Conservation (phyloP, 352 stramenopile genomes). For the Blastocystis sp. region DNA sequence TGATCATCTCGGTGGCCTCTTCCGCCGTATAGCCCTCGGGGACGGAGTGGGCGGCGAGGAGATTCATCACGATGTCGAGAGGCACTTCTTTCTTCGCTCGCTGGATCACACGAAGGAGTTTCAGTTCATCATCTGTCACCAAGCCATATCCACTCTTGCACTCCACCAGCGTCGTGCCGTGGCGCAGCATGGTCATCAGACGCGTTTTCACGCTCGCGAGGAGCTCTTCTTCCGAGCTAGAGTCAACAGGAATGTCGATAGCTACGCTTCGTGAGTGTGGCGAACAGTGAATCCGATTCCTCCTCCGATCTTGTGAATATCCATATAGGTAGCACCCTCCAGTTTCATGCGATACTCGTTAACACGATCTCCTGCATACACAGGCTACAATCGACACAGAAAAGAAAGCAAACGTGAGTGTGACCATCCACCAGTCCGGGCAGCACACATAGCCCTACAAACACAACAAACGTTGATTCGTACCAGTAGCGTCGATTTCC, state of each 20-base stretch:
- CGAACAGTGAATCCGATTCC: slow-evolving; percentile 76
- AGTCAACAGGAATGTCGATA: not conserved
- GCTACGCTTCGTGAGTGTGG: slow-evolving; percentile 49
- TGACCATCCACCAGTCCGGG: slow-evolving; percentile 76
- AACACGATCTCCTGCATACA: slow-evolving; percentile 77
- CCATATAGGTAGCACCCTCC: slow-evolving; percentile 76
- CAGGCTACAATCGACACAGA: slow-evolving; percentile 66
- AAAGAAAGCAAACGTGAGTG: slow-evolving; percentile 66
- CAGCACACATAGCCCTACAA: slow-evolving; percentile 69
- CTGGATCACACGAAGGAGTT: slow-evolving; percentile 77
- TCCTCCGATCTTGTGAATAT: slow-evolving; percentile 72
- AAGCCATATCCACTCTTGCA: slow-evolving; percentile 78
- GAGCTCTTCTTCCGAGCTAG: slow-evolving; percentile 72
- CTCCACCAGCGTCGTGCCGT: slow-evolving; percentile 74
- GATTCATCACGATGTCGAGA: slow-evolving; percentile 76
- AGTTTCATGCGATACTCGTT: slow-evolving; percentile 80
- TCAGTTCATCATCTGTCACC: slow-evolving; percentile 75
- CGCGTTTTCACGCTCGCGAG: slow-evolving; percentile 68
- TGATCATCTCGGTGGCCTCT: slow-evolving; percentile 72
- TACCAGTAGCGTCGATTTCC: slow-evolving; percentile 71
- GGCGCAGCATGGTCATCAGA: slow-evolving; percentile 73
- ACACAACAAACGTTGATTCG: not conserved
- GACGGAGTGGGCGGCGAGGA: slow-evolving; percentile 74
- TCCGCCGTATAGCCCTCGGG: slow-evolving; percentile 72
- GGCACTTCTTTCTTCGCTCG: slow-evolving; percentile 66